Base-by-base conservation (phyloP, 495 filamentous ascomycete genomes). In the Hapsidospora chrysogenum region DNA sequence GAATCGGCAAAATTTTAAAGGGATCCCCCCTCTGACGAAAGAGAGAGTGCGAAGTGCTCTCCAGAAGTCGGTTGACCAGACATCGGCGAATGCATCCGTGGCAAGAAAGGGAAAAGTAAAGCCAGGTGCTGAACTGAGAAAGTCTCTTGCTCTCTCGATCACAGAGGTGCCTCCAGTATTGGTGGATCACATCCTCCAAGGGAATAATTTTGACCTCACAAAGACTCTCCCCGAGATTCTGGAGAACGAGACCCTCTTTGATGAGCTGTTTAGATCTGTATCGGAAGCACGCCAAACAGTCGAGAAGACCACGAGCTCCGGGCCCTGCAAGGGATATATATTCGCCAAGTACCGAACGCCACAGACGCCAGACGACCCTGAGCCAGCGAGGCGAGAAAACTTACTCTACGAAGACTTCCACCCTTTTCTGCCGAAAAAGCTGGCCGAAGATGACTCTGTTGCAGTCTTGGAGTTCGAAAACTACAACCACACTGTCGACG, bases 401-500 rank as follows among this genome's bases (percentile, higher is more conserved):
- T 45, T 89, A 3, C 52, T 92, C 9, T 97, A 96, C 45, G 81
- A 94, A 34, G 89, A 97, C 42, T 95, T 94, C 48, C 87, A 95
- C 47, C 89, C 89, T 0, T 97, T 95, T 56, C 64, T 76, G 29
- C 89, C 89, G 0, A 64, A 67, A 19, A 89, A 97, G 46, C 85
- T 92, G 44, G 76, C 75, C 40, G 61, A 73, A 8, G 74, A 78
- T 37, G 59, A 74, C 3, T 54, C 58, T 0, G 61, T 71, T 17
- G 68, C 68, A 3, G 73, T 92, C 11, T 47, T 95, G 7, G 65
- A 78, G 36, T 84, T 82, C 44, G 70, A 82, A 2, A 77, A 77
- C 35, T 92, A 85, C 63, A 94, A 94, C 51, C 81, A 78, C 37
- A 89, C 85, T 0, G 85, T 92, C 0, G 89, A 97, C 45, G 81